Evolutionary conservation across 306 rosid genomes (phyloP).

Genomic region (Ammopiptanthus mongolicus): DNA sequence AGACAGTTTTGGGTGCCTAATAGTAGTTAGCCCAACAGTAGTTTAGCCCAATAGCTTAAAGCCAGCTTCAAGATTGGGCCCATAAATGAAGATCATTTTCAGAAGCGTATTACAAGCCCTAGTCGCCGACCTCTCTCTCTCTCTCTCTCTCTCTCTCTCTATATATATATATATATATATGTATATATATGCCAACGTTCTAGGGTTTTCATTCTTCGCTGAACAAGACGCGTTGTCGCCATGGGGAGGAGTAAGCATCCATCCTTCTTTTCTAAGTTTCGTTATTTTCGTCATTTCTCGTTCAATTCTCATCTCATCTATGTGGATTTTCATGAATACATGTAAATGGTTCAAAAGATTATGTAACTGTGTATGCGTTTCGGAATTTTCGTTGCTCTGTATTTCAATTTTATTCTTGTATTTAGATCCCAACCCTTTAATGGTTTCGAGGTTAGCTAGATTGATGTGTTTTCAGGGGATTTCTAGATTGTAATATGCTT

Average conservation of each 20-base stretch:
- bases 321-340: background rate
- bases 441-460: background rate
- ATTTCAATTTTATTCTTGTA: background rate
- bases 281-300: background rate
- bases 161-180: too few species aligned
- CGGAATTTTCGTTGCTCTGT: background rate
- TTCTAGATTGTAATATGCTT: too few species aligned
- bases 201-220: background rate
- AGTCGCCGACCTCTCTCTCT: background rate
- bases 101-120: background rate
- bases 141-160: too few species aligned
- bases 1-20: too few species aligned
- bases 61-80: background rate
- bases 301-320: background rate
- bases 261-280: too few species aligned
- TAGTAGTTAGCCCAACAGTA: too few species aligned
- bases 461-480: background rate
- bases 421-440: background rate
- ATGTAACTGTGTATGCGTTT: background rate
- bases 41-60: background rate
- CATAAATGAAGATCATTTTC: background rate
- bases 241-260: constrained; percentile 57
- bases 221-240: background rate
- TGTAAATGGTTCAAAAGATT: background rate
- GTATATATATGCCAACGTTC: background rate